Evolutionary conservation across 805 yeast genomes (phyloP).

Genomic region (Metschnikowia gruessii): DNA sequence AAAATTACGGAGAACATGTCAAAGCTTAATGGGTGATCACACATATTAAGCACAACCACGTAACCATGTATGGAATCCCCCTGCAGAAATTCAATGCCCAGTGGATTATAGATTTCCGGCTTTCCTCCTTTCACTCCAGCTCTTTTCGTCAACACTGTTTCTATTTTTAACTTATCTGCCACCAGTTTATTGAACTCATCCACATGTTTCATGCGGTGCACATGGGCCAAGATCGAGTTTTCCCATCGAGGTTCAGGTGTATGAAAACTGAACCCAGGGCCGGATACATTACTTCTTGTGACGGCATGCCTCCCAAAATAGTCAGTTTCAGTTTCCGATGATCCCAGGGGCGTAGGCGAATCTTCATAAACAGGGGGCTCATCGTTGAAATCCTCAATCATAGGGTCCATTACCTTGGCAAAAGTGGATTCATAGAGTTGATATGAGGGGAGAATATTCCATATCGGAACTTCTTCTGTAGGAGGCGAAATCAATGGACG

Average conservation of each 20-base stretch:
- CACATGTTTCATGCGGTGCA: constrained; percentile 26
- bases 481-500: constrained; percentile 26
- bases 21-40: constrained; percentile 21
- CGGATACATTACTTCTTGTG: neutral
- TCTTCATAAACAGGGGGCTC: constrained; percentile 38
- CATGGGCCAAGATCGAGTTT: constrained; percentile 32
- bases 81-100: constrained; percentile 23
- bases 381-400: constrained; percentile 24
- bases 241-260: constrained; percentile 26
- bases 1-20: constrained; percentile 30
- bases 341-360: constrained; percentile 20
- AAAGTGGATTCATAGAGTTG: constrained; percentile 35
- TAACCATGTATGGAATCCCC: constrained; percentile 29
- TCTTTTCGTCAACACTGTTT: constrained; percentile 19
- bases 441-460: constrained; percentile 34
- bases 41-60: constrained; percentile 22
- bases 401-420: constrained; percentile 35
- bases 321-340: constrained; percentile 5
- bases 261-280: neutral
- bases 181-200: constrained; percentile 14
- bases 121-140: constrained; percentile 19
- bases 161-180: constrained; percentile 22
- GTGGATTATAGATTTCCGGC: constrained; percentile 25
- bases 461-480: constrained; percentile 27
- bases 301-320: constrained; percentile 7